phyloP scores from a whole-genome alignment of 495 filamentous ascomycete genomes.

The Aspergillus bridgeri region DNA sequence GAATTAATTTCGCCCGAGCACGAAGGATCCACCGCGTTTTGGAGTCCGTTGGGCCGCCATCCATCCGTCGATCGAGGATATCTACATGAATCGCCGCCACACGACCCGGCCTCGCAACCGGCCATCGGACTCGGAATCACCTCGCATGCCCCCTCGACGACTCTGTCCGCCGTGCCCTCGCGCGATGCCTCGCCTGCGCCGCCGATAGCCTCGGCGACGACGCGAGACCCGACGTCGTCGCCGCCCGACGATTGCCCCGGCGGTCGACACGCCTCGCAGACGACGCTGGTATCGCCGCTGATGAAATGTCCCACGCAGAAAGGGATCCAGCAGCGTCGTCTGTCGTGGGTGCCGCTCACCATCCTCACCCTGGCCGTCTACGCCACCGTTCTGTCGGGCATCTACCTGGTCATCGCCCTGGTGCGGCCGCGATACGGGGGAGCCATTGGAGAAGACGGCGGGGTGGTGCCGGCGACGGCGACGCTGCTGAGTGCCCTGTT shows the following conservation, averaged over 20 bases:
- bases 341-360: constrained; percentile 55
- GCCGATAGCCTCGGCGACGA: background rate
- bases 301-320: constrained; percentile 21
- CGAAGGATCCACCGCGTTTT: background rate
- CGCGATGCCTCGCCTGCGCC: background rate
- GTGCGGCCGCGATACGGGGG: constrained; percentile 57
- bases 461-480: constrained; percentile 53
- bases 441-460: constrained; percentile 44
- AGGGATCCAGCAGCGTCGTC: constrained; percentile 32
- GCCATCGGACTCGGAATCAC: background rate
- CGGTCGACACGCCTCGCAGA: background rate
- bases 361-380: constrained; percentile 61
- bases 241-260: background rate
- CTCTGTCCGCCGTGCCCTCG: background rate
- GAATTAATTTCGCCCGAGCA: background rate
- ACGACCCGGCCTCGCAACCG: background rate
- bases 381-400: constrained; percentile 60
- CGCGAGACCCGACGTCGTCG: background rate
- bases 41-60: background rate
- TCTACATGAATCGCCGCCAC: background rate
- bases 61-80: background rate
- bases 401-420: constrained; percentile 59
- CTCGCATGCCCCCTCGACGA: background rate
- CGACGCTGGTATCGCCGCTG: constrained; percentile 1
- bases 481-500: constrained; percentile 59